Percentiles rank a stretch among this genome's conserved stretches.
These are phyloP conservation scores for Herpotrichia juniperi DNA, from an alignment of 2,329 filamentous ascomycete genomes.

Conservation along the genomic window DNA sequence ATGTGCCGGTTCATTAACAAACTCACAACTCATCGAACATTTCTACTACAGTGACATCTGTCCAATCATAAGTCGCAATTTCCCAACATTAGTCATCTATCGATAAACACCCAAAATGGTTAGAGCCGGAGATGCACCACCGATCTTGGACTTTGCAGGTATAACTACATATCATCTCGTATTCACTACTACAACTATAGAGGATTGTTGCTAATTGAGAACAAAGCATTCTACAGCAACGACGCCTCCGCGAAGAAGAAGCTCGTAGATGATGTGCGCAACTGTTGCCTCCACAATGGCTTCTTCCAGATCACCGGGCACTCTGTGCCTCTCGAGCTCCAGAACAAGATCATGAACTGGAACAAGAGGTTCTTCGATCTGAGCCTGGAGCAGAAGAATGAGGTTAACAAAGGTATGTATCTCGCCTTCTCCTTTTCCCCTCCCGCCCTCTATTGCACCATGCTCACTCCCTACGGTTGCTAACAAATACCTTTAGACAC, in stretches of 20 bases:
- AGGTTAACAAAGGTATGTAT: slow-evolving; percentile 41
- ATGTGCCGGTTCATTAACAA: neutral
- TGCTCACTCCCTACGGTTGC: neutral
- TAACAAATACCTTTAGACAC: slow-evolving; percentile 26
- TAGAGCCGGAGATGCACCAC: slow-evolving; percentile 26
- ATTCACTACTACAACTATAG: neutral
- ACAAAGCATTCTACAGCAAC: slow-evolving; percentile 32
- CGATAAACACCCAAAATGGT: slow-evolving; percentile 21
- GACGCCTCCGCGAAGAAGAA: slow-evolving; percentile 29
- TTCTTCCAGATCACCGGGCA: slow-evolving; percentile 56
- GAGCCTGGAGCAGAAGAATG: slow-evolving; percentile 49
- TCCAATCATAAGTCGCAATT: neutral
- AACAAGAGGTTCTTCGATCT: slow-evolving; percentile 51
- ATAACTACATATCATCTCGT: neutral
- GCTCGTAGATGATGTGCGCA: slow-evolving; percentile 33
- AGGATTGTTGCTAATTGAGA: neutral
- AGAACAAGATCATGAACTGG: slow-evolving; percentile 46
- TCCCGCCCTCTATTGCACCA: neutral
- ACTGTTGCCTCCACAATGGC: slow-evolving; percentile 45
- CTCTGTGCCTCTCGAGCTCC: slow-evolving; percentile 45
- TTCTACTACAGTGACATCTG: neutral
- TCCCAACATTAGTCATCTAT: slow-evolving; percentile 5
- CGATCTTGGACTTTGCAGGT: slow-evolving; percentile 37
- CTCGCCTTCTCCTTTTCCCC: slow-evolving; percentile 2
- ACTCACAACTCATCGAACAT: neutral